These are phyloP conservation scores for Azolla pinnata DNA, from an alignment of 75 land plant genomes.

Conservation along the genomic window DNA sequence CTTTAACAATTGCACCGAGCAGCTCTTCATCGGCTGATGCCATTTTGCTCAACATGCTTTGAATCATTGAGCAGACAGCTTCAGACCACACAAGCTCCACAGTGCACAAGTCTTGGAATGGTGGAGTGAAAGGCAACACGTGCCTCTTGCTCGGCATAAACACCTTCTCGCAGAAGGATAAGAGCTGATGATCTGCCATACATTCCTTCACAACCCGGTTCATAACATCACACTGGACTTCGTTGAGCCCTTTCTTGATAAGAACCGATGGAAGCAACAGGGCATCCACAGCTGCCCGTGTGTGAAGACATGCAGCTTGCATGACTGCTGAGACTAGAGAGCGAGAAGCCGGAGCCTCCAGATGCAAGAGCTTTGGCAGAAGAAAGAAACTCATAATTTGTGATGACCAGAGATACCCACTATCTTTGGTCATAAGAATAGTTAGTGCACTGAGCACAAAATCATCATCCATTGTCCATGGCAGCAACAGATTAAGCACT, in stretches of 20 bases:
- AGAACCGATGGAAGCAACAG: constrained; percentile 43
- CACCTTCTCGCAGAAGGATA: constrained; percentile 48
- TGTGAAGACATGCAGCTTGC: constrained; percentile 47
- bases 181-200: constrained; percentile 37
- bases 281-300: constrained; percentile 41
- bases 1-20: constrained; percentile 27
- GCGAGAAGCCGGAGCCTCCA: constrained; percentile 49
- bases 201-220: constrained; percentile 47
- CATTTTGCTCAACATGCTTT: constrained; percentile 40
- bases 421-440: constrained; percentile 1
- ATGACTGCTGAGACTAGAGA: constrained; percentile 29
- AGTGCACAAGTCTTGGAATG: constrained; percentile 30
- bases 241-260: constrained; percentile 36
- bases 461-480: constrained; percentile 63
- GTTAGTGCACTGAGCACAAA: constrained; percentile 21
- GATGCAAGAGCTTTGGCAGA: constrained; percentile 46
- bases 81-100: constrained; percentile 53
- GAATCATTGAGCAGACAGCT: constrained; percentile 36
- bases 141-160: constrained; percentile 14
- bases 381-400: constrained; percentile 40
- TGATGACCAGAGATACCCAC: constrained; percentile 33
- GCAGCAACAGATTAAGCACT: constrained; percentile 23
- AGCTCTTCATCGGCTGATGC: constrained; percentile 40
- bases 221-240: constrained; percentile 40
- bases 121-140: constrained; percentile 17